Base-by-base conservation (phyloP, 2,329 filamentous ascomycete species). In the Cladosporium halotolerans region DNA sequence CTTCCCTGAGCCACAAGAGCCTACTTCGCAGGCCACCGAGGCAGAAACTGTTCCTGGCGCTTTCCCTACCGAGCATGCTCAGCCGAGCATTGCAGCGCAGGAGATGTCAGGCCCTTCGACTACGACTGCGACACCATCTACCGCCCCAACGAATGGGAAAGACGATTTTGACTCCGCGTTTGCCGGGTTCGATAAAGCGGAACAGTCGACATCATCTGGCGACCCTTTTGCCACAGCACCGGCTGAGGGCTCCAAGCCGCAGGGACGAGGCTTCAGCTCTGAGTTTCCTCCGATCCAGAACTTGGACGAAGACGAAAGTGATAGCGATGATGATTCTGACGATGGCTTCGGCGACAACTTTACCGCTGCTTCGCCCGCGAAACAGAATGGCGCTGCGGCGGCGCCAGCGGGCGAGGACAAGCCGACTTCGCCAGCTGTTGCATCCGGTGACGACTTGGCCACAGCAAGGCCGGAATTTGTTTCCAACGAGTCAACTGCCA, bases 251-350 rank as follows among this genome's bases (percentile, higher is more conserved):
- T 62, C 70, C 67, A 46, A 76, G 75, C 56, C 74, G 73, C 60
- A 28, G 53, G 62, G 4, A 67, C 66, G 58, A 64, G 67, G 68
- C 32, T 62, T 62, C 61, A 55, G 65, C 23, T 61, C 62, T 36
- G 93, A 97, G 67, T 97, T 97, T 66, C 93, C 93, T 32, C 93
- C 92, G 0, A 96, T 97, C 56, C 84, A 86, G n/a, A 89, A 92
- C 67, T 73, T 96, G 54, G 86, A 88, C 57, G 79, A 83, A 31
- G 86, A 91, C 54, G 88, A 92, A 19, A 86, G 95, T n/a, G 90
- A 86, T 19, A 89, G 95, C 51, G 88, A 91, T 28, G 86, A 87
- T 31, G 89, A 95, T 56, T 55, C 48, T 13, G 54, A 56, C 7
- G 74, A 73, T 62, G 89, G 91, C 0, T 97, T 97, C 66, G 92